A percentile compares a stretch with the other conserved stretches of the same genome.
These are phyloP conservation scores for Parathielavia appendiculata DNA, from an alignment of 495 filamentous ascomycete genomes.

Conservation along the genomic window DNA sequence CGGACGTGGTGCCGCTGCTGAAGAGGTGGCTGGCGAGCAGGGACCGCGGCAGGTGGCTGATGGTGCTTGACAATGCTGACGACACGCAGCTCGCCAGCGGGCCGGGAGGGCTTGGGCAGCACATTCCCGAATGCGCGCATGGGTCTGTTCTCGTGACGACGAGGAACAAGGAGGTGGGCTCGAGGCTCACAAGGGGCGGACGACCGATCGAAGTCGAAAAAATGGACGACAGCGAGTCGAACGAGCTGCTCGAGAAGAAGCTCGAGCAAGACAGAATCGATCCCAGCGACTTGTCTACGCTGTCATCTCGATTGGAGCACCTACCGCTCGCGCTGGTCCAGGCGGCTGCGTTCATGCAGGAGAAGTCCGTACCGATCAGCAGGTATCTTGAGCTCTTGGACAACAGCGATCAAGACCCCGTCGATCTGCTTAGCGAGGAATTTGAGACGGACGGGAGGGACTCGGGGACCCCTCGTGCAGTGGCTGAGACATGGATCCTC, in stretches of 20 bases:
- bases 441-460: no score
- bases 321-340: no score
- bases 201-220: conserved; percentile 24
- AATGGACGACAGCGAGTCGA: conserved; percentile 32
- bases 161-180: conserved; percentile 32
- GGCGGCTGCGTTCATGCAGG: no score
- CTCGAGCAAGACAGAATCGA: no score
- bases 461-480: no score
- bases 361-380: no score
- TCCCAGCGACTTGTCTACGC: no score
- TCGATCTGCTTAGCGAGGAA: neutral
- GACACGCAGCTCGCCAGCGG: conserved; percentile 37
- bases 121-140: conserved; percentile 35
- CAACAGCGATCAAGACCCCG: neutral
- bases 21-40: conserved; percentile 35
- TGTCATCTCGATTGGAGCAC: no score
- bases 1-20: conserved; percentile 34
- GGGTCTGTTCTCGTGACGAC: conserved; percentile 41
- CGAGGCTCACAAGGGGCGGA: conserved; percentile 19
- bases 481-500: neutral
- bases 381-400: no score
- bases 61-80: conserved; percentile 53
- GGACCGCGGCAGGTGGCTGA: conserved; percentile 39
- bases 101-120: conserved; percentile 18
- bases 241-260: conserved; percentile 25